Base-by-base conservation (phyloP, 768 basidiomycete species). In the Kwoniella heveanensis region DNA sequence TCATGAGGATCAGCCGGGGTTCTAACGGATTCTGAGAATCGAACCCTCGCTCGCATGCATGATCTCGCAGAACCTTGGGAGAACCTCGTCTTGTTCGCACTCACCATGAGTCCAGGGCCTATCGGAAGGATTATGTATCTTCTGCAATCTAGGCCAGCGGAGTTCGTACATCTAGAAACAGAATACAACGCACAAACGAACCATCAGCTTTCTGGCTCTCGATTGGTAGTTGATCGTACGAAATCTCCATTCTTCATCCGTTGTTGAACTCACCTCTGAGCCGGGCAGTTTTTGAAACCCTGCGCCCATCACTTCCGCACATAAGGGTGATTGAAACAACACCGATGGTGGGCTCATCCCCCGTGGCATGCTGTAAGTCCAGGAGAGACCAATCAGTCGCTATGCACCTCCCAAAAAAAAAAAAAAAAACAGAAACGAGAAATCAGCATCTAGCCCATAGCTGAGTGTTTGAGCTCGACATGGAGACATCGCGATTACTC, bases 131-230 rank as follows among this genome's bases (percentile, higher is more conserved):
- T 88, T 85, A 76, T 85, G 85, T 1, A 87, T 80, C 74, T 92
- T 93, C 32, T 84, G 84, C 29, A 94, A 83, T 53, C 92, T 83
- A 0, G 92, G 90, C 76, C 89, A 94, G 22, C 92, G 88, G 4
- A 92, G 82, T 67, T 90, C 90, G 74, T 93, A 93, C 71, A 88
- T 83, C 90, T 92, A 64, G 15, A 47, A 54, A 13, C n/a, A n/a
- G n/a, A n/a, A n/a, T n/a, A n/a, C n/a, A n/a, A n/a, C n/a, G 36
- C 30, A 24, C 53, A 68, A 49, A 29, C 29, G 49, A 36, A 57
- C 44, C 53, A 57, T 47, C 53, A 36, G 12, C 10, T 53, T 37
- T 27, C n/a, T n/a, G n/a, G n/a, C n/a, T n/a, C n/a, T n/a, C n/a
- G n/a, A n/a, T n/a, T n/a, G n/a, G n/a, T n/a, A n/a, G n/a, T n/a